These are phyloP conservation scores for Secale cereale DNA, from an alignment of 176 grass and related monocot species.

Conservation along the genomic window DNA sequence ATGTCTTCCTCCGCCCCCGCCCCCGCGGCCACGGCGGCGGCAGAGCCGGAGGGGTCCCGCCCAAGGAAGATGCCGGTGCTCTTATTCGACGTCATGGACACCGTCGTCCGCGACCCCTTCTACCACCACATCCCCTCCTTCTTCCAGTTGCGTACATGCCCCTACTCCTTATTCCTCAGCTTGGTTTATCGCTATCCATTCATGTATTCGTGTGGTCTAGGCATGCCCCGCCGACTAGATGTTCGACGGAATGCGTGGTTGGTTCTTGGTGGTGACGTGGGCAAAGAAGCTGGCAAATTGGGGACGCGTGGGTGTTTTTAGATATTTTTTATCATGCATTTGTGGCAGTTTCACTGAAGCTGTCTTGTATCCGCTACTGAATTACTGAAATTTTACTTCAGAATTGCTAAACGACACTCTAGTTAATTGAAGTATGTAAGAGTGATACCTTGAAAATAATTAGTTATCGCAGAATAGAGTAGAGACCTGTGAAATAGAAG, in stretches of 20 bases:
- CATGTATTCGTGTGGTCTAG: neutral
- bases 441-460: neutral
- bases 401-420: neutral
- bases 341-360: neutral
- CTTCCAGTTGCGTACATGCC: constrained; percentile 57
- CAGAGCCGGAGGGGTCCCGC: neutral
- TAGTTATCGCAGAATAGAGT: neutral
- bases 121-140: constrained; percentile 84
- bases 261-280: neutral
- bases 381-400: neutral
- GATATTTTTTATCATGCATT: neutral
- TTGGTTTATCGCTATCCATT: neutral
- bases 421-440: neutral
- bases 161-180: neutral
- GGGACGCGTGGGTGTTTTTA: neutral
- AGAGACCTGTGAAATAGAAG: neutral
- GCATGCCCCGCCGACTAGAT: neutral
- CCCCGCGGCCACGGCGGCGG: neutral
- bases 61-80: constrained; percentile 44
- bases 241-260: constrained; percentile 23
- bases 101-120: constrained; percentile 87
- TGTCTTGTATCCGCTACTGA: neutral
- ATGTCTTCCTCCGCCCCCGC: neutral
- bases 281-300: neutral
- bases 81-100: constrained; percentile 96